phyloP scores from a whole-genome alignment of 805 yeast species.

The Myxozyma geophila region DNA sequence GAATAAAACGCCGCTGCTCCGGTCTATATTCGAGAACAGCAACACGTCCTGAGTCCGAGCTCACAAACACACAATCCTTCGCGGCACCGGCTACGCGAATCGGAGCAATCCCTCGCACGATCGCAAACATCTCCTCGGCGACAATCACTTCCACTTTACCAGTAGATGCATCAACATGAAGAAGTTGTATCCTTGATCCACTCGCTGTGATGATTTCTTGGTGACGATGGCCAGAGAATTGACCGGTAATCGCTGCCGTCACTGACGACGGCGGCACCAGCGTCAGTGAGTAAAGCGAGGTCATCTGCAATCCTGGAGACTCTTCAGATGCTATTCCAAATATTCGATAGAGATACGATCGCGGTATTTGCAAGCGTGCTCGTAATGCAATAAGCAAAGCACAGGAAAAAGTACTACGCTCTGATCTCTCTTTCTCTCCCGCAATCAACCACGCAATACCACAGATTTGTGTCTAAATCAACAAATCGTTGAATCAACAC shows the following conservation, averaged over 20 bases:
- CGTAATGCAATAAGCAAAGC: too few species aligned
- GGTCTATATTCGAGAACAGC: conserved; percentile 55
- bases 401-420: too few species aligned
- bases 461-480: too few species aligned
- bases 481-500: too few species aligned
- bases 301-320: conserved; percentile 10
- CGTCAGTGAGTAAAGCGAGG: conserved; percentile 67
- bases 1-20: conserved; percentile 48
- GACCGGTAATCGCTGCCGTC: conserved; percentile 64
- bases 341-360: too few species aligned
- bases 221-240: conserved; percentile 60
- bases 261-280: conserved; percentile 64
- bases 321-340: neutral
- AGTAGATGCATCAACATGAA: conserved; percentile 56
- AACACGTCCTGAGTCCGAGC: conserved; percentile 81
- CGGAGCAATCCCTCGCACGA: conserved; percentile 57
- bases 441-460: too few species aligned
- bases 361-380: too few species aligned
- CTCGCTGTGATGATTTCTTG: conserved; percentile 69
- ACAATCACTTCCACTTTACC: conserved; percentile 58
- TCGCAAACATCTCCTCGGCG: conserved; percentile 59
- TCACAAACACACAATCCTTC: conserved; percentile 63
- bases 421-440: too few species aligned
- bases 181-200: conserved; percentile 59
- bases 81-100: conserved; percentile 59